Conservation (phyloP, 345 rosid genomes). For the Atalantia buxifolia region DNA sequence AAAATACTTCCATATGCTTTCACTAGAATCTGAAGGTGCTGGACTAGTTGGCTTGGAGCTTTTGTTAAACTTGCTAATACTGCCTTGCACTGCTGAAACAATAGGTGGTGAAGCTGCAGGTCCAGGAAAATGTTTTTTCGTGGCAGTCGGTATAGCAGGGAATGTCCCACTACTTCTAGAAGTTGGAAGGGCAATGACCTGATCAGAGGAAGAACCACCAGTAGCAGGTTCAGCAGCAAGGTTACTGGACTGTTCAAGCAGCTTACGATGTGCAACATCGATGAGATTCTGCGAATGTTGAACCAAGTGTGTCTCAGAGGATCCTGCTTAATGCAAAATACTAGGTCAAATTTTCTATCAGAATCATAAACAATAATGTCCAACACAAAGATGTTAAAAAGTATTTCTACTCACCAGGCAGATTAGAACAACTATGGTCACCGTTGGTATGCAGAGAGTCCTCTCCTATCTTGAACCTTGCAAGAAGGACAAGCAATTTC, state of each 20-base stretch:
- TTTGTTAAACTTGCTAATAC: neutral
- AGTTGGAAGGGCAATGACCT: slow-evolving; percentile 42
- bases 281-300: slow-evolving; percentile 32
- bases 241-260: slow-evolving; percentile 63
- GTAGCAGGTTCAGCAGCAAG: slow-evolving; percentile 52
- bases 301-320: slow-evolving; percentile 19
- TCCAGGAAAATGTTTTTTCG: slow-evolving; percentile 28
- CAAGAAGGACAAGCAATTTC: slow-evolving; percentile 16
- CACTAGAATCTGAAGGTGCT: slow-evolving; percentile 22
- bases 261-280: slow-evolving; percentile 51
- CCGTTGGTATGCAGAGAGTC: slow-evolving; percentile 5
- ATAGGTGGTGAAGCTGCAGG: slow-evolving; percentile 17
- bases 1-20: slow-evolving; percentile 50
- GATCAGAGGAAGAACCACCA: slow-evolving; percentile 27
- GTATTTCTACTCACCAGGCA: slow-evolving; percentile 32
- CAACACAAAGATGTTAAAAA: neutral
- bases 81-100: slow-evolving; percentile 5
- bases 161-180: slow-evolving; percentile 79
- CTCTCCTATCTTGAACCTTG: slow-evolving; percentile 40
- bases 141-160: slow-evolving; percentile 64
- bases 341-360: slow-evolving; percentile 3
- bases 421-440: slow-evolving; percentile 15
- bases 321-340: slow-evolving; percentile 21
- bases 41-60: slow-evolving; percentile 3
- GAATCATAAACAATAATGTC: neutral